Evolutionary conservation across 2,329 filamentous ascomycete species (phyloP).

Genomic region (Elsinoe fawcettii): DNA sequence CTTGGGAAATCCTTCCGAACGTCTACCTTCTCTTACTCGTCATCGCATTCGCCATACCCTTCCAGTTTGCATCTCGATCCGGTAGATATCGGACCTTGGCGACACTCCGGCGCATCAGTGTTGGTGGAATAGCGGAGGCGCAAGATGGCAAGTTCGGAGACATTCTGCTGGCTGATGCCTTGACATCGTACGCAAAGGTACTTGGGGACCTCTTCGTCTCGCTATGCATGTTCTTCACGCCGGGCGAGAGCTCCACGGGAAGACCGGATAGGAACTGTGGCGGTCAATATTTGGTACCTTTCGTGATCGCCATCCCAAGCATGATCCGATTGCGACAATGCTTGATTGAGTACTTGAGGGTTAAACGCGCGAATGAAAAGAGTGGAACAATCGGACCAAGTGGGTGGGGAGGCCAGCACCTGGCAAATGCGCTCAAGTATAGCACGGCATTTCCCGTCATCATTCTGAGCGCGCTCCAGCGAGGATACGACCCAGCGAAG

Average conservation of each 20-base stretch:
- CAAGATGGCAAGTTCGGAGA: constrained; percentile 92
- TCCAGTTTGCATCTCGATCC: constrained; percentile 58
- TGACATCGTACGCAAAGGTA: constrained; percentile 92
- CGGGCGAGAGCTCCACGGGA: constrained; percentile 64
- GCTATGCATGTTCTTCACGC: constrained; percentile 80
- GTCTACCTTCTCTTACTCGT: constrained; percentile 68
- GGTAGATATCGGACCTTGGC: constrained; percentile 69
- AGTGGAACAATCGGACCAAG: constrained; percentile 34
- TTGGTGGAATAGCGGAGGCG: constrained; percentile 79
- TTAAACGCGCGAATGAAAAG: constrained; percentile 50
- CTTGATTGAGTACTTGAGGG: constrained; percentile 74
- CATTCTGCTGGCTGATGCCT: constrained; percentile 82
- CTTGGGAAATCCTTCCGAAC: constrained; percentile 80
- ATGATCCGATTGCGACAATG: constrained; percentile 87
- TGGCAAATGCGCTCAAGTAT: constrained; percentile 94
- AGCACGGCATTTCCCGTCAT: constrained; percentile 90
- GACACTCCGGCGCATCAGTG: constrained; percentile 66
- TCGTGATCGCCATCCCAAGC: constrained; percentile 76
- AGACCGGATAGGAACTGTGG: constrained; percentile 77
- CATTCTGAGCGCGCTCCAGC: constrained; percentile 66
- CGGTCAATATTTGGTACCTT: constrained; percentile 68
- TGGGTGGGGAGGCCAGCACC: constrained; percentile 75
- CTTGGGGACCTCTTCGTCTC: constrained; percentile 82
- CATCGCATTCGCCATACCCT: constrained; percentile 59
- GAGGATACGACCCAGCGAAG: constrained; percentile 48